A percentile compares a stretch with the other conserved stretches of the same genome.
phyloP scores from a whole-genome alignment of 208 protist species.

The Leishmania tropica region DNA sequence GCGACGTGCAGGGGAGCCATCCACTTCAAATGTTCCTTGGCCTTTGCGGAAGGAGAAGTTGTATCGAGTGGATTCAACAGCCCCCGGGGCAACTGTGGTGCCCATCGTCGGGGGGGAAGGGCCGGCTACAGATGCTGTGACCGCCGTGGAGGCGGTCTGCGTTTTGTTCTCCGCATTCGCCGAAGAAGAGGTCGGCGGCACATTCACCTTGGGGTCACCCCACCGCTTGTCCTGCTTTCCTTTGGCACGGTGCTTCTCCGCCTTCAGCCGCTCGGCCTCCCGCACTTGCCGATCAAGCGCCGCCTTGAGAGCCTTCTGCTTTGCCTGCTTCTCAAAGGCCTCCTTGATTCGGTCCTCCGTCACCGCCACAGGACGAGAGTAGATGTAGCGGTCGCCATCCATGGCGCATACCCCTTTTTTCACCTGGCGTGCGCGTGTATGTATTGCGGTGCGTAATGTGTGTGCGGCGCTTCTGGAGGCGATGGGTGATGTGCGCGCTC shows the following conservation, averaged over 20 bases:
- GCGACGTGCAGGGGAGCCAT: background rate
- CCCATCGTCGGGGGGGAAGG: constrained; percentile 1
- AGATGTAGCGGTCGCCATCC: constrained; percentile 30
- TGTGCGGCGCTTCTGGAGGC: background rate
- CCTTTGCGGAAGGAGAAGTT: constrained; percentile 56
- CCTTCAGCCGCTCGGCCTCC: constrained; percentile 38
- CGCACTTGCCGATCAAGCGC: constrained; percentile 76
- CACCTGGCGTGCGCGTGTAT: background rate
- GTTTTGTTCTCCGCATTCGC: background rate
- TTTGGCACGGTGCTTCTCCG: constrained; percentile 24
- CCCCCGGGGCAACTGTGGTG: background rate
- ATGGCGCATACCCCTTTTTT: constrained; percentile 2
- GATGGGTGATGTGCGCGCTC: background rate
- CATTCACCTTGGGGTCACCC: constrained; percentile 6
- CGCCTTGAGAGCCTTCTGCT: constrained; percentile 61
- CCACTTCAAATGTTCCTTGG: constrained; percentile 40
- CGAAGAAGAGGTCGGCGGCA: background rate
- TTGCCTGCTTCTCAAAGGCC: constrained; percentile 58
- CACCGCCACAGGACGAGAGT: constrained; percentile 52
- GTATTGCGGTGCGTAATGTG: background rate
- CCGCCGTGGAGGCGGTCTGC: background rate
- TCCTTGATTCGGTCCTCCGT: constrained; percentile 71
- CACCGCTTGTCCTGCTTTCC: constrained; percentile 1
- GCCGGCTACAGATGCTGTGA: background rate
- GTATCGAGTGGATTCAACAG: constrained; percentile 36